Evolutionary conservation across 2,329 filamentous ascomycete genomes (phyloP).

Genomic region (Scedosporium boydii): DNA sequence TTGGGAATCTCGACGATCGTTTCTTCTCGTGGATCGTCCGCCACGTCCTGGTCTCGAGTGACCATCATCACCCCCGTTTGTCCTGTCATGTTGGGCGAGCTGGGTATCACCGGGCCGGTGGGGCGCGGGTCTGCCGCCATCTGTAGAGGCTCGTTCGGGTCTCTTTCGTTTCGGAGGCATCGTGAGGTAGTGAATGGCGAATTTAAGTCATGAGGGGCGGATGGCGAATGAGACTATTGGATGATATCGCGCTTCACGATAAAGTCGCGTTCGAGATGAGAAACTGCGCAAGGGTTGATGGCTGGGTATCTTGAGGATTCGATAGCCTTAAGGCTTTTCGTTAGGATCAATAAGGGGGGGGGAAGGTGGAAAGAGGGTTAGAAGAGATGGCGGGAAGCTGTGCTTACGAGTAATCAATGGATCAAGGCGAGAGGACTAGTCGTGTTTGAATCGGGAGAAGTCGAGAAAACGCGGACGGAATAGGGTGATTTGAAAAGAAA

Average conservation of each 20-base stretch:
- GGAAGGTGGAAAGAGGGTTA: neutral
- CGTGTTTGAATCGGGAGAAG: neutral
- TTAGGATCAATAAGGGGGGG: neutral
- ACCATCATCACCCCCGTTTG: conserved; percentile 32
- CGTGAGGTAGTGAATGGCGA: conserved; percentile 9
- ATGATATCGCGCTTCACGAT: neutral
- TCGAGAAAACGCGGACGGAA: neutral
- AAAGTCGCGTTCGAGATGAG: neutral
- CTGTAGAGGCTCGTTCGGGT: conserved; percentile 37
- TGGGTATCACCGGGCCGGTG: conserved; percentile 50
- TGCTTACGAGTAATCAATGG: neutral
- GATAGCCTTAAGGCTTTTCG: neutral
- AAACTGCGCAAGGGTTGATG: neutral
- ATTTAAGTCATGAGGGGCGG: conserved; percentile 2
- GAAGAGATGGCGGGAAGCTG: neutral
- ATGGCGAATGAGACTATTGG: neutral
- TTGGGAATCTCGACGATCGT: conserved; percentile 43
- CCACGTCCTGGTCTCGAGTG: conserved; percentile 23
- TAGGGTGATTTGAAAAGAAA: conserved; percentile 1
- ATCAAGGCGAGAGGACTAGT: neutral
- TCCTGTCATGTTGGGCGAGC: conserved; percentile 47
- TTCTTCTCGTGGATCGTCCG: conserved; percentile 34
- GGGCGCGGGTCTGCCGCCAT: conserved; percentile 47
- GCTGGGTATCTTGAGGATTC: neutral
- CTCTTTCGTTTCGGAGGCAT: conserved; percentile 56